These are phyloP conservation scores for Zarea fungicola DNA, from an alignment of 2,329 filamentous ascomycete genomes.

Conservation along the genomic window DNA sequence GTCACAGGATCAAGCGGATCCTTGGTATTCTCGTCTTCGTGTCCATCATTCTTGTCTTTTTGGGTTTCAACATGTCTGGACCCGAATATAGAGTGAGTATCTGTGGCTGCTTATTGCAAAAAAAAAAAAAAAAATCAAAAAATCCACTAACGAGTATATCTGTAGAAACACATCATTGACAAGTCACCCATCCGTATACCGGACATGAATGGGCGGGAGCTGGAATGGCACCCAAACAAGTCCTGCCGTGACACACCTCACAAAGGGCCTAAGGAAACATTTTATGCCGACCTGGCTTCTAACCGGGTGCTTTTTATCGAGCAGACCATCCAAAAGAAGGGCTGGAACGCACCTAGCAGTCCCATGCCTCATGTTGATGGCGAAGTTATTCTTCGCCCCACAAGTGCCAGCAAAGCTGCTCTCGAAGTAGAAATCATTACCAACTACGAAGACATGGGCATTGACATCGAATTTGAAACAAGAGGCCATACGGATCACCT, in stretches of 20 bases:
- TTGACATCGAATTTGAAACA: constrained; percentile 29
- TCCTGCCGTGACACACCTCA: constrained; percentile 24
- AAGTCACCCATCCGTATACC: constrained; percentile 22
- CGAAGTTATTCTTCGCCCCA: constrained; percentile 39
- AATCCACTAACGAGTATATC: neutral
- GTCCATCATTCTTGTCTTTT: constrained; percentile 26
- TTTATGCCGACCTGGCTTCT: constrained; percentile 29
- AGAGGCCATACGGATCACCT: constrained; percentile 30
- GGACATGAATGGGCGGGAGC: constrained; percentile 16
- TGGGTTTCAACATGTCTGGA: constrained; percentile 19
- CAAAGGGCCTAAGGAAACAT: constrained; percentile 15
- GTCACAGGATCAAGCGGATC: constrained; percentile 25
- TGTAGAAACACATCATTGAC: constrained; percentile 20
- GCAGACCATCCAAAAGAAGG: constrained; percentile 29
- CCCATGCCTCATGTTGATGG: constrained; percentile 36
- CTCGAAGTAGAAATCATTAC: constrained; percentile 40
- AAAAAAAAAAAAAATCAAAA: too few relatives aligned
- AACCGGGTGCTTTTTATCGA: constrained; percentile 34
- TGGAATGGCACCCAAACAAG: constrained; percentile 23
- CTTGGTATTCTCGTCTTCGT: constrained; percentile 29
- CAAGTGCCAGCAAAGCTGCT: constrained; percentile 26
- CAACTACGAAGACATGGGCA: constrained; percentile 37
- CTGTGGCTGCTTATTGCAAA: too few relatives aligned
- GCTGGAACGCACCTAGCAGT: constrained; percentile 17
- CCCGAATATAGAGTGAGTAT: constrained; percentile 26